phyloP scores from a whole-genome alignment of 306 rosid genomes.

The Castanea mollissima region DNA sequence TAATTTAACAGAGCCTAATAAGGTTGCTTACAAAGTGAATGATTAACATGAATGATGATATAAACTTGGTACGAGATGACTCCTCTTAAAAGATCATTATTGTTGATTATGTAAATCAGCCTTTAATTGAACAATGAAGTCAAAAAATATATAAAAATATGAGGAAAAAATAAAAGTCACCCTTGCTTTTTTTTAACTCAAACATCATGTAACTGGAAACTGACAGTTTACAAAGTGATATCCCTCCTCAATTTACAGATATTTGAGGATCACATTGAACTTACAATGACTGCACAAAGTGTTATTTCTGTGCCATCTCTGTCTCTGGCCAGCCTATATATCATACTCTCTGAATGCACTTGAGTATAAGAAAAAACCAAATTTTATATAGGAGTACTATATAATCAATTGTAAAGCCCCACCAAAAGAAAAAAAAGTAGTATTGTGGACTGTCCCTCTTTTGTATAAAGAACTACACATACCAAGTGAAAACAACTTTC shows the following conservation, averaged over 20 bases:
- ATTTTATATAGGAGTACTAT: constrained; percentile 13
- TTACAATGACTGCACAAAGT: constrained; percentile 5
- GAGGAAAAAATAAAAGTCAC: background rate
- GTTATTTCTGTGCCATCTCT: background rate
- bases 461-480: constrained; percentile 31
- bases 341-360: constrained; percentile 7
- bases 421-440: constrained; percentile 31
- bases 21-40: background rate
- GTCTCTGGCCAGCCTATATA: background rate
- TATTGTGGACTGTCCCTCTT: constrained; percentile 44
- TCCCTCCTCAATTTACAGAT: background rate
- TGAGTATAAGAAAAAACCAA: background rate
- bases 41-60: background rate
- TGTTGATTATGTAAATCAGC: no score
- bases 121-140: no score
- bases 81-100: background rate
- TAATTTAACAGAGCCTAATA: background rate
- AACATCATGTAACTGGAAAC: background rate
- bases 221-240: background rate
- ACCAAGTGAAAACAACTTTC: constrained; percentile 31
- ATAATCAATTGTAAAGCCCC: constrained; percentile 46
- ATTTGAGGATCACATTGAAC: constrained; percentile 12
- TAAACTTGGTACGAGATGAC: background rate
- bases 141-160: background rate
- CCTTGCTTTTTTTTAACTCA: background rate